phyloP scores from a whole-genome alignment of 768 basidiomycete species.

The Boletus sp. region DNA sequence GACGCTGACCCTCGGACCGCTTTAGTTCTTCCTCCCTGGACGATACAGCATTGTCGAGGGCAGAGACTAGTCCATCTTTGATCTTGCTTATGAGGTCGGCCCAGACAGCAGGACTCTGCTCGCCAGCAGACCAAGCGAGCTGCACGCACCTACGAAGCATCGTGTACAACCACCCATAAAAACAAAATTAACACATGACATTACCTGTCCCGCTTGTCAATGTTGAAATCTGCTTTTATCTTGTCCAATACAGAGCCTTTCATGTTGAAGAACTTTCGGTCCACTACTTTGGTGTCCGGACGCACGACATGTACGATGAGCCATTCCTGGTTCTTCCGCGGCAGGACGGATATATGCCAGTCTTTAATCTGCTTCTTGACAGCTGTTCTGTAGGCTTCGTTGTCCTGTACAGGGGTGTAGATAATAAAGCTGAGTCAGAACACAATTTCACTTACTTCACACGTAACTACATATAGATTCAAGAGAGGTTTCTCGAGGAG shows the following conservation, averaged over 20 bases:
- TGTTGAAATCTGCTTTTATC: conserved; percentile 88
- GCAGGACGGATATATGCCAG: conserved; percentile 69
- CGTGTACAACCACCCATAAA: conserved; percentile 10
- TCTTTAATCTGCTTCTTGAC: conserved; percentile 88
- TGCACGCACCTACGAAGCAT: conserved; percentile 65
- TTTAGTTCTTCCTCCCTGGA: conserved; percentile 88
- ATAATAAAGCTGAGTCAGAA: conserved; percentile 4
- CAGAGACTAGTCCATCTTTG: conserved; percentile 83
- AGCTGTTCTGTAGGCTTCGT: conserved; percentile 70
- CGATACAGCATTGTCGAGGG: conserved; percentile 76
- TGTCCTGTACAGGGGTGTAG: conserved; percentile 40
- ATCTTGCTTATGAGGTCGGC: conserved; percentile 83
- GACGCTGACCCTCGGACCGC: conserved; percentile 82
- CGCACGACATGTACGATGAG: conserved; percentile 83
- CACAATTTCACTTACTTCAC: conserved; percentile 62
- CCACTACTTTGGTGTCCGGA: conserved; percentile 57
- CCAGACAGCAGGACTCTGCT: conserved; percentile 78
- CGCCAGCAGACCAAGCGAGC: conserved; percentile 68
- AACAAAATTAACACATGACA: conserved; percentile 1
- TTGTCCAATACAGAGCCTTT: conserved; percentile 86
- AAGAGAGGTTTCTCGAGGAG: conserved; percentile 84
- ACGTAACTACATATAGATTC: conserved; percentile 81
- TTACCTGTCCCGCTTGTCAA: conserved; percentile 79
- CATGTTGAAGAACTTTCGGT: conserved; percentile 75
- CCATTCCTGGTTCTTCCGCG: conserved; percentile 89